Conservation (phyloP, 768 basidiomycete genomes). For the Exsudoporus frostii region DNA sequence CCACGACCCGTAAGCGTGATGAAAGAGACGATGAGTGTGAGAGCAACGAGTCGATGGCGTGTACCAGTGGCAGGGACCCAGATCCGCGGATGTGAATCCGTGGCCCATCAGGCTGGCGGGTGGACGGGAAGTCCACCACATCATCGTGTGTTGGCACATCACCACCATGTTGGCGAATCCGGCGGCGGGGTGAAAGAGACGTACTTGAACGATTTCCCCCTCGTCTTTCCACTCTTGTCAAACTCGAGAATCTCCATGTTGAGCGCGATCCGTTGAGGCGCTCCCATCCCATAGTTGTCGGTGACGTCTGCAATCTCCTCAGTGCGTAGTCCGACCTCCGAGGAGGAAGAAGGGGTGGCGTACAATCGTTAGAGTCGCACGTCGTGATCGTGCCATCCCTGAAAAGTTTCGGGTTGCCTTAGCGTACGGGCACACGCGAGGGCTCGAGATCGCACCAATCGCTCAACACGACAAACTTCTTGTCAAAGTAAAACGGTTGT, state of each 20-base stretch:
- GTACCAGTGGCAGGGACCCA: neutral
- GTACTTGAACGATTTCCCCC: conserved; percentile 38
- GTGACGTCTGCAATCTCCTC: conserved; percentile 60
- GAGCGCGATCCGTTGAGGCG: conserved; percentile 64
- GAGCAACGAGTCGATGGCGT: neutral
- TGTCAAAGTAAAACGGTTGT: conserved; percentile 44
- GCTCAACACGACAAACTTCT: conserved; percentile 81
- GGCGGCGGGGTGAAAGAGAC: conserved; percentile 29
- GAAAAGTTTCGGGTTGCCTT: conserved; percentile 3
- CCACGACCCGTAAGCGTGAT: conserved; percentile 17
- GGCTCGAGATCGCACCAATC: conserved; percentile 66
- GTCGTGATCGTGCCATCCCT: conserved; percentile 96
- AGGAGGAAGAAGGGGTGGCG: conserved; percentile 19
- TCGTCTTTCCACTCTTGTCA: conserved; percentile 18
- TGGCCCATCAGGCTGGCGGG: neutral
- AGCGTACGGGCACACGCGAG: neutral
- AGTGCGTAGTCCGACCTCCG: neutral
- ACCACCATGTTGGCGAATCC: neutral
- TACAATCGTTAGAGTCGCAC: conserved; percentile 91
- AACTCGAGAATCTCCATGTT: conserved; percentile 62
- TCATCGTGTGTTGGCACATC: neutral
- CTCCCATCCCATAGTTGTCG: conserved; percentile 86
- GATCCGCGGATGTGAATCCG: conserved; percentile 3
- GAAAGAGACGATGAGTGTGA: conserved; percentile 2
- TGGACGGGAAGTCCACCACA: neutral